phyloP scores from a whole-genome alignment of 192 early-diverging fungal genomes.

The Entophlyctis helioformis region DNA sequence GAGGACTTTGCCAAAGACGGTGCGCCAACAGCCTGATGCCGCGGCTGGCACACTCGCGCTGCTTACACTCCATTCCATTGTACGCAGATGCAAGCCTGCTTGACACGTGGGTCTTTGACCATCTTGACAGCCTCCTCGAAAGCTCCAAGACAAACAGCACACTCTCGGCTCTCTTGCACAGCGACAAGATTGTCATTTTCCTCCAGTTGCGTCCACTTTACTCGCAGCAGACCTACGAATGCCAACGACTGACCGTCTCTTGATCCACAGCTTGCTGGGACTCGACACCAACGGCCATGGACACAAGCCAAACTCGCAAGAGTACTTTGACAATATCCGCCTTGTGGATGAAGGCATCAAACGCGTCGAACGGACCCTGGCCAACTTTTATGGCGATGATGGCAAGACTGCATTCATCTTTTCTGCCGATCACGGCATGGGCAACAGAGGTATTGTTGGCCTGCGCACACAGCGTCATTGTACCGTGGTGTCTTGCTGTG shows the following conservation, averaged over 20 bases:
- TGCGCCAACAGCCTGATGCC: conserved; percentile 1
- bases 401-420: conserved; percentile 81
- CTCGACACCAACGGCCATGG: conserved; percentile 93
- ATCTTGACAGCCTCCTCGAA: conserved; percentile 61
- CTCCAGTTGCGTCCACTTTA: conserved; percentile 64
- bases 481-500: neutral
- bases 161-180: conserved; percentile 45
- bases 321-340: conserved; percentile 79
- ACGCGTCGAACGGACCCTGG: conserved; percentile 54
- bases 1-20: conserved; percentile 72
- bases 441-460: conserved; percentile 54
- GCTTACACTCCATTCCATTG: neutral
- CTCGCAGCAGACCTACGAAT: too few species aligned
- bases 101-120: conserved; percentile 88
- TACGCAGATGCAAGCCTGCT: conserved; percentile 63
- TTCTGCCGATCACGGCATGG: conserved; percentile 95
- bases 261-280: conserved; percentile 58
- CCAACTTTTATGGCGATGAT: conserved; percentile 68
- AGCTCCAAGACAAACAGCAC: conserved; percentile 21
- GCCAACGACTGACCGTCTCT: too few species aligned
- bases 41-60: neutral
- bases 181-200: conserved; percentile 80
- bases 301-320: conserved; percentile 66
- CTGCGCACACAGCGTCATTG: neutral
- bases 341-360: conserved; percentile 69